Evolutionary conservation across 1,139 yeast species (phyloP), one percentile per base, ranked within the genome.

Genomic region (Nadsonia starkeyi-henricii): DNA sequence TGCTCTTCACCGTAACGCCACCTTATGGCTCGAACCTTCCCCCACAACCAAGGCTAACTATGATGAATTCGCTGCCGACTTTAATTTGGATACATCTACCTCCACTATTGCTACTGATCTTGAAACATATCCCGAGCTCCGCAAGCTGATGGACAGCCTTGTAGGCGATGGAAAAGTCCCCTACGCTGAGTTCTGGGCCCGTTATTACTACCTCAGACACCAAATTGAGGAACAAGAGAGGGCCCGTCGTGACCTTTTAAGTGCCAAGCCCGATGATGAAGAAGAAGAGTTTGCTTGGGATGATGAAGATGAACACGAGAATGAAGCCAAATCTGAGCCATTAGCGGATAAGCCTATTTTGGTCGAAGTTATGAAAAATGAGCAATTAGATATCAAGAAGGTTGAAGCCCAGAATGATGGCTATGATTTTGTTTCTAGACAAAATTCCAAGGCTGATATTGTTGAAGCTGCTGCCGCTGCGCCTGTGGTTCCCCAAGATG

Each of bases 131-230:
- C 73, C 78, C 18, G 74, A 79, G 18, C 72, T 88, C 53, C 68
- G 72, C 28, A 67, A 68, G 42, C 64, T 84, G 46, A 78, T 79
- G 78, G 77, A 78, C 48, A 68, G 70, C 17, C 61, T 88, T 13
- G 95, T 85, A 1, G 93, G 94, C 0, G 75, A 72, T 1, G 39
- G 39, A 9, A 63, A 73, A 54, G 67, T 85, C 18, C 58, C 78
- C 1, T 82, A 79, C 55, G 69, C 72, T 23, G 68, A 69, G 44
- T 89, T 89, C 62, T 89, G 97, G 97, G 67, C 69, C 46, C 72
- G 81, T 45, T 88, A 85, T 65, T 83, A 78, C 62, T 70, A 66
- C 50, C 71, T 75, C 60, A 76, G 77, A 49, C 64, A 67, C 17
- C 72, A 72, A 54, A 75, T 86, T 45, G 70, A 77, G 45, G 73